Base-by-base conservation (phyloP, 805 yeast genomes). In the Nakazawaea ambrosiae region DNA sequence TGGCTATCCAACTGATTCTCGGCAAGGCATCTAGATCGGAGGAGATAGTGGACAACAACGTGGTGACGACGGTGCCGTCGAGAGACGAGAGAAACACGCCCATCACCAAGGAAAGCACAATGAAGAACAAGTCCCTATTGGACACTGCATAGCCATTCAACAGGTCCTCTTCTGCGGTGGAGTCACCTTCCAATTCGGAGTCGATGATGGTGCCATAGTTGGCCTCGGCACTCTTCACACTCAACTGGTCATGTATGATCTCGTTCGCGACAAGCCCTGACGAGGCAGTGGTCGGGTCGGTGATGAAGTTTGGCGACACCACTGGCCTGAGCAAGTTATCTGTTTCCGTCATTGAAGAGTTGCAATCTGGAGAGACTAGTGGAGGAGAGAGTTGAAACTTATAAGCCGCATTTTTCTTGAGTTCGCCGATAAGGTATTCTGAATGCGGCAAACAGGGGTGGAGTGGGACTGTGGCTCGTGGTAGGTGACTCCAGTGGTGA, bases 1-100 rank as follows among this genome's bases (percentile, higher is more conserved):
- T 77, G 2, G 85, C 88, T 18, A 81, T 77, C 86, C 87, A 81
- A 12, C 86, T 70, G 20, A 80, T 67, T 44, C 71, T 71, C 3
- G 77, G 75, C 31, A 80, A 61, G 0, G 78, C 79, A 45, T 79
- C 61, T 49, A 81, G 69, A 47, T 81, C 87, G 1, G 84, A 75
- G 1, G 87, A 84, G 39, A 81, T 80, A 20, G 71, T 70, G 2
- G 83, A 65, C 48, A 80, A 58, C 20, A 80, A 57, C 1, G 88
- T 80, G 0, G 87, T 70, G 14, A 81, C 79, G 19, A 81, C 71
- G 0, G 89, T 81, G 15, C 74, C 66, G 50, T 81, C 90, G 41
- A 81, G 53, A 0, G 89, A 78, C 3, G 84, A 76, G 27, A 81
- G 59, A 46, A 75, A 79, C 0, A 74, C 65, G 16, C 39, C 39